These are phyloP conservation scores for Abrus precatorius DNA, from an alignment of 306 rosid genomes.

Conservation along the genomic window DNA sequence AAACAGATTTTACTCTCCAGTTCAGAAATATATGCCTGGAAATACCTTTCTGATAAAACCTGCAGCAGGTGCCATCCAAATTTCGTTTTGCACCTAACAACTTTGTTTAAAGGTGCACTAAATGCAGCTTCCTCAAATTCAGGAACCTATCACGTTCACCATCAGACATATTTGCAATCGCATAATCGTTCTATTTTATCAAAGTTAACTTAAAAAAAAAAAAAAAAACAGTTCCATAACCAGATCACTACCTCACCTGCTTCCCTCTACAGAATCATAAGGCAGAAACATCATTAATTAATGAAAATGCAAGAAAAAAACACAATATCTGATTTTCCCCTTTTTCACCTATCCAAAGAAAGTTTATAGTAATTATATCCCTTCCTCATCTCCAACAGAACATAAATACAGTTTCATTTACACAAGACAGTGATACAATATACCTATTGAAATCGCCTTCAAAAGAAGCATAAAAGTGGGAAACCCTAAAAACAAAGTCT, in stretches of 20 bases:
- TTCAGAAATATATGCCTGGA: constrained; percentile 26
- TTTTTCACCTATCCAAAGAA: constrained; percentile 4
- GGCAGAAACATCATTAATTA: constrained; percentile 20
- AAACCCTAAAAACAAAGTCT: constrained; percentile 29
- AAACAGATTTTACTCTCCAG: constrained; percentile 28
- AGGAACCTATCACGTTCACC: constrained; percentile 71
- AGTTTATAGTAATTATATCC: not conserved
- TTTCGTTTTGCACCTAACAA: constrained; percentile 87
- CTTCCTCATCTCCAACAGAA: not conserved
- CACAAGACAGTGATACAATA: not conserved
- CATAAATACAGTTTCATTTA: not conserved
- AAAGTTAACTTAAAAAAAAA: not conserved
- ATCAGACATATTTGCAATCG: constrained; percentile 42
- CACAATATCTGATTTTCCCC: not conserved
- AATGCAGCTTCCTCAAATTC: constrained; percentile 99
- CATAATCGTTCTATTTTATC: constrained; percentile 16
- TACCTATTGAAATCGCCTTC: constrained; percentile 11
- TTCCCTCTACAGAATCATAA: constrained; percentile 19
- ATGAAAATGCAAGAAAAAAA: not conserved
- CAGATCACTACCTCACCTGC: not conserved
- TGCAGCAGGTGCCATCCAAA: constrained; percentile 98
- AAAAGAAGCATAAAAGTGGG: not conserved
- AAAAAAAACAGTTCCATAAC: not conserved
- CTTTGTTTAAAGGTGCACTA: constrained; percentile 84
- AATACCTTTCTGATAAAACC: constrained; percentile 88